These are phyloP conservation scores for Omphalotus guepiniiformis DNA, from an alignment of 768 basidiomycete species.

Conservation along the genomic window DNA sequence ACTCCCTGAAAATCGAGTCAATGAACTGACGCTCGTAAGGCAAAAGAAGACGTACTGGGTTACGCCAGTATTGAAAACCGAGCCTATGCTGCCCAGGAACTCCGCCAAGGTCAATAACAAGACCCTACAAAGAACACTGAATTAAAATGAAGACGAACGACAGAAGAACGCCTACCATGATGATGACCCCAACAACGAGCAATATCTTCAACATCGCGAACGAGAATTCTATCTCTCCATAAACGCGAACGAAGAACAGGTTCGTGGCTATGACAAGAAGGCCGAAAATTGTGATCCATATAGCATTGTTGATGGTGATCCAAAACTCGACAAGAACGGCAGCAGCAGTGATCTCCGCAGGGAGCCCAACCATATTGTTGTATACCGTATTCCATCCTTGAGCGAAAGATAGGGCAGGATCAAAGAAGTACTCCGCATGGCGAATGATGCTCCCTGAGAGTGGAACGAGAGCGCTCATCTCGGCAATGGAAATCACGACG, in stretches of 20 bases:
- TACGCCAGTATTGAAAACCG: constrained; percentile 45
- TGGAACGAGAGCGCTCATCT: constrained; percentile 25
- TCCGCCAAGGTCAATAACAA: constrained; percentile 50
- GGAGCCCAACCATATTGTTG: constrained; percentile 33
- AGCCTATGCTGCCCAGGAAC: constrained; percentile 39
- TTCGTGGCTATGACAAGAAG: constrained; percentile 20
- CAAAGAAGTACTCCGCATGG: constrained; percentile 49
- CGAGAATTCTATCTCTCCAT: constrained; percentile 54
- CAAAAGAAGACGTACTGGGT: neutral
- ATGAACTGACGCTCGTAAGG: neutral
- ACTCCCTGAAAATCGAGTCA: neutral
- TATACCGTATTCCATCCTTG: constrained; percentile 48
- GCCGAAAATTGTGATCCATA: constrained; percentile 9
- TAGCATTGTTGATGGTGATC: constrained; percentile 19
- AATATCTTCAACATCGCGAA: constrained; percentile 44
- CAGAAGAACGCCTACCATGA: constrained; percentile 20
- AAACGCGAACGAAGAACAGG: constrained; percentile 38
- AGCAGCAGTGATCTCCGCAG: constrained; percentile 51
- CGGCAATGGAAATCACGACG: constrained; percentile 33
- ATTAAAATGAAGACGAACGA: neutral
- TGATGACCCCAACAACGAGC: constrained; percentile 33
- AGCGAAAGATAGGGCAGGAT: constrained; percentile 42
- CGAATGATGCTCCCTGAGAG: constrained; percentile 48
- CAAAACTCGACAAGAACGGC: constrained; percentile 47
- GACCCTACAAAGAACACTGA: constrained; percentile 18